Conservation (phyloP, 768 basidiomycete genomes). For the Tylopilus intermedius region DNA sequence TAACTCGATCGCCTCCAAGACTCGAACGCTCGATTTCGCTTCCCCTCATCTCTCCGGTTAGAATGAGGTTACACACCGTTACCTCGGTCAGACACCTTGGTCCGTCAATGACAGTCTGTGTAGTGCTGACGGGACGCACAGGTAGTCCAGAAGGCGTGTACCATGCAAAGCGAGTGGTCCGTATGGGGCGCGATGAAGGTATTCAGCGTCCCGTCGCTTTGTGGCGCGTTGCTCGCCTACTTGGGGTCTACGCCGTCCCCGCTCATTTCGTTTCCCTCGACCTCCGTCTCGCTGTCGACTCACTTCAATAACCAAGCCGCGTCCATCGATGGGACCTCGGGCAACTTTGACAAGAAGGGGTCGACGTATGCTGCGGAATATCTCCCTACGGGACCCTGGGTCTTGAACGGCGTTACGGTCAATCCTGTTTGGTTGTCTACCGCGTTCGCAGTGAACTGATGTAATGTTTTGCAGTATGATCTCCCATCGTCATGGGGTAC, state of each 20-base stretch:
- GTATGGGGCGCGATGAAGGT: constrained; percentile 9
- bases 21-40: neutral
- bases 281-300: constrained; percentile 24
- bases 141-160: constrained; percentile 13
- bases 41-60: neutral
- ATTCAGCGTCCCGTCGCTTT: constrained; percentile 22
- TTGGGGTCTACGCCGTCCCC: constrained; percentile 10
- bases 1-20: neutral
- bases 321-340: constrained; percentile 33
- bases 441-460: neutral
- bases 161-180: constrained; percentile 9
- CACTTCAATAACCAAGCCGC: constrained; percentile 43
- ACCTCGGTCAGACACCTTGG: neutral
- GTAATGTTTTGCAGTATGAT: constrained; percentile 34
- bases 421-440: neutral
- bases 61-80: neutral
- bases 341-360: constrained; percentile 38
- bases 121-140: constrained; percentile 2
- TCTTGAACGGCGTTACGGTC: constrained; percentile 38
- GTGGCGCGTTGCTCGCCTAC: constrained; percentile 18
- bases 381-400: constrained; percentile 37
- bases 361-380: constrained; percentile 38
- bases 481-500: constrained; percentile 40
- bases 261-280: constrained; percentile 31
- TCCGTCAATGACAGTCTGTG: neutral